Percentiles rank a stretch among this genome's conserved stretches.
These are phyloP conservation scores for Ananas comosus DNA, from an alignment of 176 grass and related monocot species.

Conservation along the genomic window DNA sequence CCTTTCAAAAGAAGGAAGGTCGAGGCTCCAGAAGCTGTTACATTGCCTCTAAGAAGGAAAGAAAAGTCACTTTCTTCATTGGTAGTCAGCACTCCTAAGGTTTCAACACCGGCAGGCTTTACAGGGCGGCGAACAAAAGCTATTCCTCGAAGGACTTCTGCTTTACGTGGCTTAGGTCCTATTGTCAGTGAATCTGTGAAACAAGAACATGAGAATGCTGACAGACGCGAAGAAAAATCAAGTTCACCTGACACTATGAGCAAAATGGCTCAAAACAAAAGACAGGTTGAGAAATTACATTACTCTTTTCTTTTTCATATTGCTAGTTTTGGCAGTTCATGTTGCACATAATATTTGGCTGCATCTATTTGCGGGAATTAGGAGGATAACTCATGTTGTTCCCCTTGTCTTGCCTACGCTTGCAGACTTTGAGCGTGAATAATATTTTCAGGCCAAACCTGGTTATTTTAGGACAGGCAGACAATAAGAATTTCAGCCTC, in stretches of 20 bases:
- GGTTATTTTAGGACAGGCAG: no score
- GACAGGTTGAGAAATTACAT: slow-evolving; percentile 34
- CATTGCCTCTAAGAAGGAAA: slow-evolving; percentile 44
- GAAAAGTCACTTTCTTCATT: slow-evolving; percentile 69
- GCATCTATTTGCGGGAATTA: no score
- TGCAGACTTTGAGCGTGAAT: no score
- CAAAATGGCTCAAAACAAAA: slow-evolving; percentile 39
- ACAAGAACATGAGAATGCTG: slow-evolving; percentile 36
- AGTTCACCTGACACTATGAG: slow-evolving; percentile 30
- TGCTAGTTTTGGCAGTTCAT: slow-evolving; percentile 3
- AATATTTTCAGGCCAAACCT: no score
- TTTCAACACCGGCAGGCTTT: slow-evolving; percentile 39
- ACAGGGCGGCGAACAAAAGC: slow-evolving; percentile 60
- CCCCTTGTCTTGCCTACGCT: no score
- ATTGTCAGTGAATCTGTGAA: slow-evolving; percentile 40
- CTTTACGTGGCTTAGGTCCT: slow-evolving; percentile 35
- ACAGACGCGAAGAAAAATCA: slow-evolving; percentile 36
- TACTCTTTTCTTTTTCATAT: slow-evolving; percentile 9
- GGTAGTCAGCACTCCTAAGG: slow-evolving; percentile 51
- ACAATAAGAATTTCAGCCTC: no score
- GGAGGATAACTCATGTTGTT: no score
- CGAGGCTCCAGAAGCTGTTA: slow-evolving; percentile 43
- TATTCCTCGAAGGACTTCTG: slow-evolving; percentile 56
- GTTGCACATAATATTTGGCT: not conserved
- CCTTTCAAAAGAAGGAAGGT: slow-evolving; percentile 76